These are phyloP conservation scores for Verbena officinalis DNA, from an alignment of 257 asterid genomes.

Conservation along the genomic window DNA sequence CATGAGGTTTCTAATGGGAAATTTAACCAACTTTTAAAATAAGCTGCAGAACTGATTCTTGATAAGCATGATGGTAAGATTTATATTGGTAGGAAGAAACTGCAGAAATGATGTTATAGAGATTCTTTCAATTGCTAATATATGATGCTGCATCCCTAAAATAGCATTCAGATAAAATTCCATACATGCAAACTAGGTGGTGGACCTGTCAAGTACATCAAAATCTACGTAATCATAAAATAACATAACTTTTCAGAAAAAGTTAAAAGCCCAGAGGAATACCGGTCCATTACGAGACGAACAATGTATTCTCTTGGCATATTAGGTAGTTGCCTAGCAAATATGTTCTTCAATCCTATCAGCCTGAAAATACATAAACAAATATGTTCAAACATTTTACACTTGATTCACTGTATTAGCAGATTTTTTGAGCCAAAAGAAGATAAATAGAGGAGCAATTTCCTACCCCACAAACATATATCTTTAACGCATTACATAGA, in stretches of 20 bases:
- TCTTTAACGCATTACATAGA: background rate
- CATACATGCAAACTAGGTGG: slow-evolving; percentile 13
- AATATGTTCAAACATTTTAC: background rate
- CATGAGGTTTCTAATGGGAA: too few relatives aligned
- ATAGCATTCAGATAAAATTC: slow-evolving; percentile 5
- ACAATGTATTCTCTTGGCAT: slow-evolving; percentile 99
- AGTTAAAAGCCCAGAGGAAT: slow-evolving; percentile 24
- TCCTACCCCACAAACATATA: slow-evolving; percentile 10
- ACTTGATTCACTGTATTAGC: background rate
- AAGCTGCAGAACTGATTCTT: background rate
- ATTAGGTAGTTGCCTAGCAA: slow-evolving; percentile 94
- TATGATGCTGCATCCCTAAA: slow-evolving; percentile 1
- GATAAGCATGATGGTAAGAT: slow-evolving; percentile 13
- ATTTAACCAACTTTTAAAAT: too few relatives aligned
- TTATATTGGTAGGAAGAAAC: background rate
- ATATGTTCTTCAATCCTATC: slow-evolving; percentile 93
- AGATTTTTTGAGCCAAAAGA: slow-evolving; percentile 15
- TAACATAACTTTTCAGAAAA: background rate
- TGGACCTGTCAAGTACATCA: slow-evolving; percentile 9
- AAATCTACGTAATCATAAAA: slow-evolving; percentile 10
- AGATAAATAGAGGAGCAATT: background rate
- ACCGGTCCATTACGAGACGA: slow-evolving; percentile 99
- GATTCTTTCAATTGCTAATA: slow-evolving; percentile 3
- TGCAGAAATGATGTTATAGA: slow-evolving; percentile 17
- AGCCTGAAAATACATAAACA: slow-evolving; percentile 56